phyloP scores from a whole-genome alignment of 2,329 filamentous ascomycete genomes.

The Scedosporium aurantiacum region DNA sequence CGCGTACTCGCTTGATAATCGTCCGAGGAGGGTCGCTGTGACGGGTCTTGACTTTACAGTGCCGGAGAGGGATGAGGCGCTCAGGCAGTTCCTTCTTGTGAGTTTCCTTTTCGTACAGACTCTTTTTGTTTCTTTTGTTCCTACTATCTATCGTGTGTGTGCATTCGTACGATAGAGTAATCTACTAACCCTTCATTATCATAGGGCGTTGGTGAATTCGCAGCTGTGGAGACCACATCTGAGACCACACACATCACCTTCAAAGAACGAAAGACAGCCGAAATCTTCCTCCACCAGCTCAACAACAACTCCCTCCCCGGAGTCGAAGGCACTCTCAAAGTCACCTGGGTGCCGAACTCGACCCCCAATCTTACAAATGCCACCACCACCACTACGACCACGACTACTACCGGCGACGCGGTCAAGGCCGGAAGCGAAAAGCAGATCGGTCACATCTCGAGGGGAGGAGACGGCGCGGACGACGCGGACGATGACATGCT shows the following conservation, averaged over 20 bases:
- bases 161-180: too few species aligned
- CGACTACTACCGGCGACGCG: background rate
- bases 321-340: slow-evolving; percentile 49
- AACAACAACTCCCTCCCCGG: slow-evolving; percentile 48
- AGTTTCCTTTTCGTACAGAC: slow-evolving; percentile 18
- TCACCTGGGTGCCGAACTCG: slow-evolving; percentile 47
- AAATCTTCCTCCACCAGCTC: slow-evolving; percentile 54
- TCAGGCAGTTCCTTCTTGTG: slow-evolving; percentile 63
- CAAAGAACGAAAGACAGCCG: slow-evolving; percentile 58
- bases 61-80: slow-evolving; percentile 52
- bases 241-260: slow-evolving; percentile 46
- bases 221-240: slow-evolving; percentile 40
- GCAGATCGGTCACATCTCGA: too few species aligned
- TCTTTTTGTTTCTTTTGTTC: background rate
- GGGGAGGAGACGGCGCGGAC: slow-evolving; percentile 11
- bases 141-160: slow-evolving; percentile 16
- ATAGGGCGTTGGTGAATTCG: slow-evolving; percentile 52
- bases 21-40: slow-evolving; percentile 57
- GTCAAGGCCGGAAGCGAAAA: background rate
- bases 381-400: slow-evolving; percentile 9
- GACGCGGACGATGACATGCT: slow-evolving; percentile 13
- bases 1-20: slow-evolving; percentile 62
- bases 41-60: slow-evolving; percentile 52
- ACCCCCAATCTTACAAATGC: slow-evolving; percentile 14
- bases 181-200: background rate